A percentile compares a stretch with the other conserved stretches of the same genome.
phyloP scores from a whole-genome alignment of 768 basidiomycete species.

The Dacryopinax spathularia region DNA sequence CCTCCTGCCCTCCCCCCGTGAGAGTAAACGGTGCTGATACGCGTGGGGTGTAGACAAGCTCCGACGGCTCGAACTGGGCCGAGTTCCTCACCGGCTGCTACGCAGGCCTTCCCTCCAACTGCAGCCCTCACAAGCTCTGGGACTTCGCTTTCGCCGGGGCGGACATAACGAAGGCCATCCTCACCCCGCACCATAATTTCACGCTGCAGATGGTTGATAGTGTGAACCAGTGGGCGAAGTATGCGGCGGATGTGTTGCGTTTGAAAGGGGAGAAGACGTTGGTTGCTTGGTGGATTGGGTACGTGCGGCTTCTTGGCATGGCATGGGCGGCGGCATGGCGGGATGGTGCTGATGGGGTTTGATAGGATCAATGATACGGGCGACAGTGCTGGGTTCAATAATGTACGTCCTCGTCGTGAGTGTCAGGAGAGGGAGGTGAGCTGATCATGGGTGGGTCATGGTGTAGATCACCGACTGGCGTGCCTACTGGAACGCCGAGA shows the following conservation, averaged over 20 bases:
- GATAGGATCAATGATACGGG: conserved; percentile 38
- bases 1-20: too few species aligned
- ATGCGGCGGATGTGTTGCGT: conserved; percentile 33
- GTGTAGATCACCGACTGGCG: conserved; percentile 34
- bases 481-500: conserved; percentile 38
- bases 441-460: not conserved
- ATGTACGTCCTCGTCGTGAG: conserved; percentile 11
- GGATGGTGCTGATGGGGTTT: not conserved
- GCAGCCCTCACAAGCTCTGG: conserved; percentile 35
- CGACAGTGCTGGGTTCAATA: conserved; percentile 31
- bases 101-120: conserved; percentile 30
- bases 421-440: too few species aligned
- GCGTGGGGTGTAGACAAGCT: conserved; percentile 31
- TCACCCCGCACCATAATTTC: conserved; percentile 36
- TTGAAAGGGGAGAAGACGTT: conserved; percentile 32
- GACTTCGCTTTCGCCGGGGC: conserved; percentile 43
- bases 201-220: conserved; percentile 36
- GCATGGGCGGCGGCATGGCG: not conserved
- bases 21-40: too few species aligned
- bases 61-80: conserved; percentile 42
- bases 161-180: conserved; percentile 28
- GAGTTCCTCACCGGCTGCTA: conserved; percentile 43
- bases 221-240: conserved; percentile 36
- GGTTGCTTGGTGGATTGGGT: conserved; percentile 43
- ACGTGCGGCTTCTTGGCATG: too few species aligned